A percentile compares a stretch with the other conserved stretches of the same genome.
phyloP scores from a whole-genome alignment of 371 early-diverging fungal genomes.

The Neoconidiobolus thromboides region DNA sequence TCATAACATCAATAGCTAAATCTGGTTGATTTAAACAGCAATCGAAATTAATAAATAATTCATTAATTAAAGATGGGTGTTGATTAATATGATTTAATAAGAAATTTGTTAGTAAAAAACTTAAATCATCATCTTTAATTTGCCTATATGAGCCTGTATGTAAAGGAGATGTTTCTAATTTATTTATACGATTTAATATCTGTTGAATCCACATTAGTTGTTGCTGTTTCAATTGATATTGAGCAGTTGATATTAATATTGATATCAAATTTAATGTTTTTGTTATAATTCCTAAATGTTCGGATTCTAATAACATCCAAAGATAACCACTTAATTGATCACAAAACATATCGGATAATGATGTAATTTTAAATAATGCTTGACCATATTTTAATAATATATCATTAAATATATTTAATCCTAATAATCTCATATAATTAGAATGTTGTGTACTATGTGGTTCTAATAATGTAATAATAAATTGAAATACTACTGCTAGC shows the following conservation, averaged over 20 bases:
- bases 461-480: conserved; percentile 69
- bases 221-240: conserved; percentile 8
- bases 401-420: conserved; percentile 52
- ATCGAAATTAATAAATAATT: conserved; percentile 88
- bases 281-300: background rate
- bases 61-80: conserved; percentile 52
- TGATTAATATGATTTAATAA: conserved; percentile 27
- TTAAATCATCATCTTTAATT: conserved; percentile 13
- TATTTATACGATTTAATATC: conserved; percentile 15
- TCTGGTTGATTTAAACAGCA: conserved; percentile 26
- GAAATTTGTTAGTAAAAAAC: conserved; percentile 1
- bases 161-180: conserved; percentile 12
- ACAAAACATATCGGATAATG: conserved; percentile 44
- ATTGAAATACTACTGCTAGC: background rate
- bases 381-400: conserved; percentile 71
- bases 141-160: background rate
- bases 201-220: conserved; percentile 12
- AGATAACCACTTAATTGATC: conserved; percentile 74
- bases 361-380: conserved; percentile 47
- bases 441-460: conserved; percentile 81
- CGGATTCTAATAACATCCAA: conserved; percentile 27
- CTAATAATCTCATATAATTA: conserved; percentile 79
- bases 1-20: background rate
- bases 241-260: conserved; percentile 10
- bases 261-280: background rate